phyloP scores from a whole-genome alignment of 2,329 filamentous ascomycete species.

The Cyphellophora europaea region DNA sequence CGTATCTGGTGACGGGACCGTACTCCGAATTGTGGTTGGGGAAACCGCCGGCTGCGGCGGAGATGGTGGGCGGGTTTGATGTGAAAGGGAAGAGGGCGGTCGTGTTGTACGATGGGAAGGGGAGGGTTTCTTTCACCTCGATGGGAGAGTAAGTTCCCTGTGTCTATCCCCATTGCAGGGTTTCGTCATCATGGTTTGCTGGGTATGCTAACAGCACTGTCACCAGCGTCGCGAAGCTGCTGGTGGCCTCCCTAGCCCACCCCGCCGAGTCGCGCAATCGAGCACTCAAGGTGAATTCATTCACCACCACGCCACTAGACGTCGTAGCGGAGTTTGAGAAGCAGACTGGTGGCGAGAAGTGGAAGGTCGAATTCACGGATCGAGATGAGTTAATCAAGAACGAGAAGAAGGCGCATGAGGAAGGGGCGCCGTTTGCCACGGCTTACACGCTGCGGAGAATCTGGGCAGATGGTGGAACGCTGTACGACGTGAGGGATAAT shows the following conservation, averaged over 20 bases:
- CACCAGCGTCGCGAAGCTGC: conserved; percentile 53
- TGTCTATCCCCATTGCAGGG: neutral
- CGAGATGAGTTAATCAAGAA: conserved; percentile 42
- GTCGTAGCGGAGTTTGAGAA: conserved; percentile 58
- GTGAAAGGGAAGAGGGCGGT: conserved; percentile 45
- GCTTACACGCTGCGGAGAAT: conserved; percentile 56
- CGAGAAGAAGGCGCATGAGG: conserved; percentile 51
- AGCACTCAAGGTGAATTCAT: conserved; percentile 59
- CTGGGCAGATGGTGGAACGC: conserved; percentile 61
- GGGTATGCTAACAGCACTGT: conserved; percentile 2
- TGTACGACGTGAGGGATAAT: conserved; percentile 62
- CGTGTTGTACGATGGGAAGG: conserved; percentile 52
- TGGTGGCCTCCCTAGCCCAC: conserved; percentile 51
- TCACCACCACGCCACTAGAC: conserved; percentile 51
- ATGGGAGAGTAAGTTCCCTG: conserved; percentile 55
- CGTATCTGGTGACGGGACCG: conserved; percentile 61
- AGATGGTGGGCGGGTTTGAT: conserved; percentile 46
- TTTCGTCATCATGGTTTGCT: no score
- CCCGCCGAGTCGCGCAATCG: conserved; percentile 44
- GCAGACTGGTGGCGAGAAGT: conserved; percentile 45
- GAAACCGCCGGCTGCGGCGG: neutral
- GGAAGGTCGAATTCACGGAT: conserved; percentile 43
- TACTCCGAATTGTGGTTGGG: conserved; percentile 56
- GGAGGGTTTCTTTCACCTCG: conserved; percentile 55
- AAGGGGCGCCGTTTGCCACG: conserved; percentile 42